phyloP scores from a whole-genome alignment of 192 early-diverging fungal genomes.

The Diversispora epigaea region DNA sequence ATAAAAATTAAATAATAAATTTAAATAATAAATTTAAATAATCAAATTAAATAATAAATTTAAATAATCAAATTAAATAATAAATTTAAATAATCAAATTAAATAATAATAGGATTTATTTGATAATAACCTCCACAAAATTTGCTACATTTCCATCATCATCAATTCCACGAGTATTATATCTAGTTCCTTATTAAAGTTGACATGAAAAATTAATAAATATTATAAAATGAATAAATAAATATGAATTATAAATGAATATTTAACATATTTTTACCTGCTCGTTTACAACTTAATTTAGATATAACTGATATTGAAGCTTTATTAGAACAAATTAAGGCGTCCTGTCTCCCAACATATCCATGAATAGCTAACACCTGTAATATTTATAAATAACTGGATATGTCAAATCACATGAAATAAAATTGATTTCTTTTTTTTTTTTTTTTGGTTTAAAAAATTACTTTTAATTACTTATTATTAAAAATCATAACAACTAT shows the following conservation, averaged over 20 bases:
- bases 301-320: constrained; percentile 66
- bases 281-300: constrained; percentile 74
- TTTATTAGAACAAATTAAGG: constrained; percentile 40
- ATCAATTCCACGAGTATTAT: constrained; percentile 92
- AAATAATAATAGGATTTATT: no score
- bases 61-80: no score
- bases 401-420: constrained; percentile 35
- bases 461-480: neutral
- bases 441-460: no score
- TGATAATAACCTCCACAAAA: constrained; percentile 76
- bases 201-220: constrained; percentile 44
- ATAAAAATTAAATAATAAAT: no score
- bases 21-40: no score
- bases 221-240: constrained; percentile 4
- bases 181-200: constrained; percentile 80
- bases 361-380: constrained; percentile 75
- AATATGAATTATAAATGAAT: neutral
- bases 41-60: no score
- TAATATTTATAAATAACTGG: neutral
- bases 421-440: neutral
- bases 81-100: no score
- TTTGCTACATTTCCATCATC: constrained; percentile 98
- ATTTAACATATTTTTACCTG: constrained; percentile 36
- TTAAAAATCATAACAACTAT: neutral
- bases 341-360: constrained; percentile 60